phyloP scores from a whole-genome alignment of 2,329 filamentous ascomycete genomes.

The Talaromyces sp. region DNA sequence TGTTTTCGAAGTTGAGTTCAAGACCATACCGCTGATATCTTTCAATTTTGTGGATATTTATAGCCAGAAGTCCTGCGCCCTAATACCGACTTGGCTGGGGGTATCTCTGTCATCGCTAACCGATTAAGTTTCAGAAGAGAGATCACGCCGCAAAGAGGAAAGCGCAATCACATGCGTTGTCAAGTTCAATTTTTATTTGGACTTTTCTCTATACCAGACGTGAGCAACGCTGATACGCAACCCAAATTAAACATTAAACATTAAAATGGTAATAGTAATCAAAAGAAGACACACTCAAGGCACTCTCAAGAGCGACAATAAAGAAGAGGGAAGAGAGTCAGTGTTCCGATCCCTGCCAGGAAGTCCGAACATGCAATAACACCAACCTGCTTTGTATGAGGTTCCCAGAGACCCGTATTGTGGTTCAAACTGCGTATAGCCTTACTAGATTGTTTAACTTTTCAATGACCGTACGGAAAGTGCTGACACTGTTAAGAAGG shows the following conservation, averaged over 20 bases:
- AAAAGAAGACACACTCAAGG: neutral
- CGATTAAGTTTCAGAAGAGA: neutral
- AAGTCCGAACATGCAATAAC: neutral
- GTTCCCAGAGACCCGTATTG: neutral
- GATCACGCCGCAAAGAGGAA: neutral
- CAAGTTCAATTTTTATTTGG: neutral
- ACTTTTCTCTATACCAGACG: neutral
- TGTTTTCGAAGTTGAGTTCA: neutral
- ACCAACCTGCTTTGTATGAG: neutral
- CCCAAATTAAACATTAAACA: neutral
- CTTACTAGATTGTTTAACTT: neutral
- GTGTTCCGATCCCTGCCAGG: neutral
- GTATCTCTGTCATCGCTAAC: neutral
- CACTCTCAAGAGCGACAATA: neutral
- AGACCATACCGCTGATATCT: neutral
- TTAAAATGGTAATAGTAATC: neutral
- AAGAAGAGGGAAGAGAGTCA: neutral
- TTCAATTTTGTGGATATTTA: neutral
- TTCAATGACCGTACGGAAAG: neutral
- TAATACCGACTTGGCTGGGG: neutral
- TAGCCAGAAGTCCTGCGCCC: neutral
- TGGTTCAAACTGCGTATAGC: neutral
- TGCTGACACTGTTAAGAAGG: neutral
- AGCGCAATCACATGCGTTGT: neutral
- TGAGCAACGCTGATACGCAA: neutral